Evolutionary conservation across 441 rosid genomes (phyloP).

Genomic region (Erodium texanum): DNA sequence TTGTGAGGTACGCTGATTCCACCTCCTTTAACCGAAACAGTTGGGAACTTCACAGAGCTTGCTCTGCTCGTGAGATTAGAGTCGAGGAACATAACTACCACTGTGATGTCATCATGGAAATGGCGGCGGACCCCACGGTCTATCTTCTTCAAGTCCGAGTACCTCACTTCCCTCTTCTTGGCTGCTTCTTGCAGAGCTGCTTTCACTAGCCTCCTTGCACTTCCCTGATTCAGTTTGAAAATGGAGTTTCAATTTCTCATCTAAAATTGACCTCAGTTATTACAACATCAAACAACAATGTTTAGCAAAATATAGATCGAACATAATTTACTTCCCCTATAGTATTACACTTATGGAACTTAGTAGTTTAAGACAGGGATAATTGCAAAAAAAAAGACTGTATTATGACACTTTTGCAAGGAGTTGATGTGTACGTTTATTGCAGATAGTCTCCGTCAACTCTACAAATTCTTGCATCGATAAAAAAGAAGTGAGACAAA

Average conservation of each 20-base stretch:
- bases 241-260: not conserved
- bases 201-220: slow-evolving; percentile 81
- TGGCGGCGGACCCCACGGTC: slow-evolving; percentile 88
- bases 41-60: slow-evolving; percentile 33
- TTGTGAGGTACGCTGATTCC: slow-evolving; percentile 50
- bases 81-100: slow-evolving; percentile 74
- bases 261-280: not conserved
- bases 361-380: no score
- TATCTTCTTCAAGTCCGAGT: slow-evolving; percentile 91
- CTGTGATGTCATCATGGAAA: slow-evolving; percentile 96
- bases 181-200: slow-evolving; percentile 79
- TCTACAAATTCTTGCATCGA: no score
- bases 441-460: no score
- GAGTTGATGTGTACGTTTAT: no score
- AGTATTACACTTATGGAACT: no score
- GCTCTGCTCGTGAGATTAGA: slow-evolving; percentile 48
- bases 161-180: slow-evolving; percentile 88
- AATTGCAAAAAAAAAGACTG: no score
- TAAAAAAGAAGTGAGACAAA: no score
- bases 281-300: no score
- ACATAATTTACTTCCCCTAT: no score
- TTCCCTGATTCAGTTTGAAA: slow-evolving; percentile 46
- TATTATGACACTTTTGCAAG: no score
- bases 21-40: slow-evolving; percentile 61
- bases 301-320: not conserved